Evolutionary conservation across 192 early-diverging fungal genomes (phyloP), one percentile per base, ranked within the genome.

Genomic region (Backusella morwellensis): DNA sequence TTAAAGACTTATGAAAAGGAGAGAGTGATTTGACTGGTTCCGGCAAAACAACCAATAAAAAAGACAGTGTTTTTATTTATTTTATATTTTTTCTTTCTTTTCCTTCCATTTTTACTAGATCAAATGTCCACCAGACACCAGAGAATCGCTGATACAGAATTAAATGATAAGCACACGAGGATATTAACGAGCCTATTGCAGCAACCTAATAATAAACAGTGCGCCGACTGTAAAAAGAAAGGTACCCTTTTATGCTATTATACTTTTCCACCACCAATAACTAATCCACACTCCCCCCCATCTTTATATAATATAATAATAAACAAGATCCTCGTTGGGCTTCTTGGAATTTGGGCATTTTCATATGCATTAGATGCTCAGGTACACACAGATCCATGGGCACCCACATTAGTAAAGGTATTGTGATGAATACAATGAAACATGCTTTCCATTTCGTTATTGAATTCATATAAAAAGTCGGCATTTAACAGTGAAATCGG

Each of bases 201-300:
- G 50, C 81, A 86, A 40, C 83, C 91, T 3, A 90, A 89, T 36
- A 95, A 95, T 81, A 85, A 82, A 35, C 77, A 80, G 38, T 95
- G 94, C 78, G 91, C 89, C 17, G 94, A 95, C 75, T 95, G 94
- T 85, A 79, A 88, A 38, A 91, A 90, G 81, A 92, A 92, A 84
- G 92, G 92, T 92, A 63, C 9, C 4, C 12, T 19, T 6, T 34
- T 36, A n/a, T 75, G 8, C 29, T 12, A 8, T 23, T 29, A 63
- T 29, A 23, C 54, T 21, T 8, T n/a, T 6, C 23, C 50, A 21
- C 7, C 17, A 32, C 32, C 32, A 32, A 32, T 32, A 32, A 1
- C 32, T 32, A 32, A 32, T 32, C 32, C 32, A 32, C 26, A 1
- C 26, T 1, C 26, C 26, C 32, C 32, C 2, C 32, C 32, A 32